Percentiles rank a stretch among this genome's conserved stretches.
Conservation (phyloP, 225 moss, liverwort and hornwort genomes). For the Takakia lepidozioides region DNA sequence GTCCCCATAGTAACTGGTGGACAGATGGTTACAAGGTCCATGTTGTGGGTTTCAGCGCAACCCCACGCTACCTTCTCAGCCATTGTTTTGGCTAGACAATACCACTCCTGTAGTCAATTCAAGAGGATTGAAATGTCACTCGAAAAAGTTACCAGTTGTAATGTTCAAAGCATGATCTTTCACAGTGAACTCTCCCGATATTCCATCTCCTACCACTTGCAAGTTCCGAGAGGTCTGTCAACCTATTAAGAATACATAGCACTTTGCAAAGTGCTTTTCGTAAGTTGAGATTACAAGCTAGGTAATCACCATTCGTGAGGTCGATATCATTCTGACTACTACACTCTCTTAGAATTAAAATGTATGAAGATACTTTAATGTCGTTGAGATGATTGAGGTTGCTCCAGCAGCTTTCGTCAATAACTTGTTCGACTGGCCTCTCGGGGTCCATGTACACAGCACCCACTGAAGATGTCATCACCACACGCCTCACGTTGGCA, state of each 20-base stretch:
- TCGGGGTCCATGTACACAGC: slow-evolving; percentile 37
- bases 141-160: too few species aligned
- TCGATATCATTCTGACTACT: too few species aligned
- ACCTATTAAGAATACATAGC: too few species aligned
- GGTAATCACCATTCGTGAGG: too few species aligned
- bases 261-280: too few species aligned
- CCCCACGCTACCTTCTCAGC: slow-evolving; percentile 46
- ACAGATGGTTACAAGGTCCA: slow-evolving; percentile 25
- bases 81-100: slow-evolving; percentile 38
- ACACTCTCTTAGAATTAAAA: too few species aligned
- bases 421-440: slow-evolving; percentile 5
- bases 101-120: slow-evolving; percentile 34
- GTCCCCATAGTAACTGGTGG: slow-evolving; percentile 36
- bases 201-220: too few species aligned
- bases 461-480: slow-evolving; percentile 44
- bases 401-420: slow-evolving; percentile 46
- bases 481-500: slow-evolving; percentile 30
- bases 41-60: slow-evolving; percentile 17
- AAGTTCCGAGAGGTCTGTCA: too few species aligned
- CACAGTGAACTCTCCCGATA: too few species aligned
- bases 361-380: slow-evolving; percentile 10
- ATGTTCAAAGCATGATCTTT: too few species aligned
- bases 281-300: too few species aligned
- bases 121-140: background rate
- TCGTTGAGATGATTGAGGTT: slow-evolving; percentile 24